Conservation (phyloP, 2,329 filamentous ascomycete genomes). For the Fusarium miscanthi region DNA sequence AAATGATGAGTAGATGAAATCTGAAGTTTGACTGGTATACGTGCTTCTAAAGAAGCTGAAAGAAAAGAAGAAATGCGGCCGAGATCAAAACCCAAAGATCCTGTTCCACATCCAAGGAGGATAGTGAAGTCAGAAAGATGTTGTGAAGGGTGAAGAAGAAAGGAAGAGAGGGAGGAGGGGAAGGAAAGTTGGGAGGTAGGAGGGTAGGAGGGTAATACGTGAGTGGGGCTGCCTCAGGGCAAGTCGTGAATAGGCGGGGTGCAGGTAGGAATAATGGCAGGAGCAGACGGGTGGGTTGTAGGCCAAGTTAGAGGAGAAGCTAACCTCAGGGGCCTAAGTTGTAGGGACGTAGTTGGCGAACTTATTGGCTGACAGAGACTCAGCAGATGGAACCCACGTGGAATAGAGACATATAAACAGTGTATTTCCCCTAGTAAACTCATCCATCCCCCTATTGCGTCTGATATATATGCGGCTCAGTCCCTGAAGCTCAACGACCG, state of each 20-base stretch:
- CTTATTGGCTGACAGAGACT: slow-evolving; percentile 5
- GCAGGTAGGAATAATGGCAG: slow-evolving; percentile 10
- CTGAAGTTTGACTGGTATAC: slow-evolving; percentile 5
- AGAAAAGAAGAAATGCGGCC: slow-evolving; percentile 15
- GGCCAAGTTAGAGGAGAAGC: slow-evolving; percentile 2
- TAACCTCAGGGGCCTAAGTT: slow-evolving; percentile 4
- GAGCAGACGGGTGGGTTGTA: slow-evolving; percentile 12
- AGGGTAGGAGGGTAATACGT: slow-evolving; percentile 1
- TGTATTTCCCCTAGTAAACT: background rate
- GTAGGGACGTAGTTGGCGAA: slow-evolving; percentile 3
- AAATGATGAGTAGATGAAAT: slow-evolving; percentile 29
- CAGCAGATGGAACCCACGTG: background rate
- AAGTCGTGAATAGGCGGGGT: background rate
- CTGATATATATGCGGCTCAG: slow-evolving; percentile 6
- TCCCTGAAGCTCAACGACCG: background rate
- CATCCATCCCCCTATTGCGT: background rate
- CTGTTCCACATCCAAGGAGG: slow-evolving; percentile 13
- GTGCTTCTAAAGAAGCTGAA: slow-evolving; percentile 22
- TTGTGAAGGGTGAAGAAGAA: slow-evolving; percentile 19
- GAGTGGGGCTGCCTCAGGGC: slow-evolving; percentile 8
- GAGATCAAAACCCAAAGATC: slow-evolving; percentile 35
- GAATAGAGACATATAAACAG: background rate
- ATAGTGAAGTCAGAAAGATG: slow-evolving; percentile 21
- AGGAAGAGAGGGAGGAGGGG: background rate
- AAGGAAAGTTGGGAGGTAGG: slow-evolving; percentile 18